phyloP scores from a whole-genome alignment of 345 rosid genomes.

The Populus tremula region DNA sequence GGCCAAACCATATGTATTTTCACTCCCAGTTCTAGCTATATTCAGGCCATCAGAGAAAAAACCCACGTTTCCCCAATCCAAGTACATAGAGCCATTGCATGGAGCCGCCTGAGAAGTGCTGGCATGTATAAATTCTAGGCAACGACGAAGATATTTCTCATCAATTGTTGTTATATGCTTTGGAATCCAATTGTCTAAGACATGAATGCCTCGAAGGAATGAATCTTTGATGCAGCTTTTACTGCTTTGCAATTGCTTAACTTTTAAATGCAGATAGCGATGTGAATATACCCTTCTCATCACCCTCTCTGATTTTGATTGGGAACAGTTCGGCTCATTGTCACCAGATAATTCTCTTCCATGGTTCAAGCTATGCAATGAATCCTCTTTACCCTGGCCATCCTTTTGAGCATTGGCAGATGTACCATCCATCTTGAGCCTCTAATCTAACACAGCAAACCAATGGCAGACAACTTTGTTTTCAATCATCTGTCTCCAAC shows the following conservation, averaged over 20 bases:
- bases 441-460: conserved; percentile 5
- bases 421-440: conserved; percentile 49
- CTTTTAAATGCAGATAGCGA: conserved; percentile 37
- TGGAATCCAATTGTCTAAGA: conserved; percentile 58
- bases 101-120: conserved; percentile 52
- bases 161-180: conserved; percentile 67
- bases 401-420: conserved; percentile 36
- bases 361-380: conserved; percentile 22
- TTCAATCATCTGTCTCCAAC: conserved; percentile 26
- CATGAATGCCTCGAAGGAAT: conserved; percentile 37
- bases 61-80: conserved; percentile 32
- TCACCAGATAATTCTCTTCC: conserved; percentile 23
- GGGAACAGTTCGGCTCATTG: conserved; percentile 22
- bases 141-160: conserved; percentile 70
- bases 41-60: conserved; percentile 34
- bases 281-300: conserved; percentile 43
- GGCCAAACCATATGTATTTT: conserved; percentile 29
- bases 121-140: conserved; percentile 61
- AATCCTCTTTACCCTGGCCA: conserved; percentile 43
- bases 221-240: conserved; percentile 47
- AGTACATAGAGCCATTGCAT: conserved; percentile 41
- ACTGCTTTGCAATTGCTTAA: conserved; percentile 48
- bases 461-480: conserved; percentile 20
- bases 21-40: conserved; percentile 28
- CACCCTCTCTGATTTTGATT: conserved; percentile 29